phyloP scores from a whole-genome alignment of 352 stramenopile genomes.

The Phytophthora podocarpi region DNA sequence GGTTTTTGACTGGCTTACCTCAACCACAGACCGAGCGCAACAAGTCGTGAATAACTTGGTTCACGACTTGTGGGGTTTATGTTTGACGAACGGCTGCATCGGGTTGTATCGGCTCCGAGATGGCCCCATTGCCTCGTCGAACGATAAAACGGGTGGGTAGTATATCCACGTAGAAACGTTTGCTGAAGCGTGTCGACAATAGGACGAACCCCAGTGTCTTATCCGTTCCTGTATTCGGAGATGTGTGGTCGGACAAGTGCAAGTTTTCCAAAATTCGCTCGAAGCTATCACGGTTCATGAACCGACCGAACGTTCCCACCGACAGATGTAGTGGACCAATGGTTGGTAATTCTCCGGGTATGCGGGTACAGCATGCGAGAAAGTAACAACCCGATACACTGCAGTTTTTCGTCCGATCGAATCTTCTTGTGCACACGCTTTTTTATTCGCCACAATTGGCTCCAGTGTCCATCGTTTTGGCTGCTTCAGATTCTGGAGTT shows the following conservation, averaged over 20 bases:
- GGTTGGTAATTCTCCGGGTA: background rate
- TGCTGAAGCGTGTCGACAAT: slow-evolving; percentile 12
- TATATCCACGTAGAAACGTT: slow-evolving; percentile 7
- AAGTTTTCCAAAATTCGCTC: slow-evolving; percentile 8
- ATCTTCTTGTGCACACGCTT: background rate
- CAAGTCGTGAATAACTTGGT: slow-evolving; percentile 28
- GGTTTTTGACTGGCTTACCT: too few relatives aligned
- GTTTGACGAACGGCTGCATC: slow-evolving; percentile 21
- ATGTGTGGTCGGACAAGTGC: slow-evolving; percentile 11
- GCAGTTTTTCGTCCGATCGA: background rate
- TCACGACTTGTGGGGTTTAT: too few relatives aligned
- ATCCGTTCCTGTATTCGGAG: background rate
- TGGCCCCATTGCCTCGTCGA: slow-evolving; percentile 18
- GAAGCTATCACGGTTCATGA: slow-evolving; percentile 12
- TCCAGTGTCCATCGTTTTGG: background rate
- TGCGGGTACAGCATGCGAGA: background rate
- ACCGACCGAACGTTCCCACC: slow-evolving; percentile 9
- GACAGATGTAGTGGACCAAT: slow-evolving; percentile 12
- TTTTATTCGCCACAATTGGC: background rate
- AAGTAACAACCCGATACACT: background rate
- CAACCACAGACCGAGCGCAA: background rate
- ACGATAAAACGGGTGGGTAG: background rate
- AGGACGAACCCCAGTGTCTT: slow-evolving; percentile 12
- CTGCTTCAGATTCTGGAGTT: background rate
- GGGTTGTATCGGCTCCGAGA: slow-evolving; percentile 7